A percentile compares a stretch with the other conserved stretches of the same genome.
Evolutionary conservation across 208 protist genomes (phyloP).

Genomic region (Leishmania aethiopica): DNA sequence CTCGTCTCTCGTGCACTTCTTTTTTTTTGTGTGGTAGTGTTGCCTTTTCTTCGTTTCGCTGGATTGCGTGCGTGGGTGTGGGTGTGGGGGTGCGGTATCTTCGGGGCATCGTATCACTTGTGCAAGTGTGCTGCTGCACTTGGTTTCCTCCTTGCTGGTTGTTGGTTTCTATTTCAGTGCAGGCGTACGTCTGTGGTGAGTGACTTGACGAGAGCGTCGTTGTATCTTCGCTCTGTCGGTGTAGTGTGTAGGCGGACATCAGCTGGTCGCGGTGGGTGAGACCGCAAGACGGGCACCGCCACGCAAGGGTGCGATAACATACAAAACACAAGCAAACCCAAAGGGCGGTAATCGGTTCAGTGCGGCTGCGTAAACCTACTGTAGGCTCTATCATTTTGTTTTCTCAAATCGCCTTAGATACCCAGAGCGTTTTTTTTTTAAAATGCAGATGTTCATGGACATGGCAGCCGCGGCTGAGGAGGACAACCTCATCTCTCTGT

Average conservation of each 20-base stretch:
- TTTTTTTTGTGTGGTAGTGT: not conserved
- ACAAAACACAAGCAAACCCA: not conserved
- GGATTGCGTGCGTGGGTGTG: not conserved
- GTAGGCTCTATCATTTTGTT: not conserved
- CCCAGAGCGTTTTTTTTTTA: not conserved
- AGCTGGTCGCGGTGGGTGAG: not conserved
- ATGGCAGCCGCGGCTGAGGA: slow-evolving; percentile 7
- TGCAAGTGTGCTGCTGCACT: not conserved
- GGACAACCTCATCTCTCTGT: slow-evolving; percentile 37
- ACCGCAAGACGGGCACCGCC: not conserved
- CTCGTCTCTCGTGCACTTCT: not conserved
- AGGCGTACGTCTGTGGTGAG: not conserved
- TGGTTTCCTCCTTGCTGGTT: not conserved
- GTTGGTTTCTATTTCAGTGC: not conserved
- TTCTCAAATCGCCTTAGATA: not conserved
- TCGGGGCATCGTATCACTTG: not conserved
- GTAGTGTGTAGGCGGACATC: not conserved
- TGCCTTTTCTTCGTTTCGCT: not conserved
- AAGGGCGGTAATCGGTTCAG: not conserved
- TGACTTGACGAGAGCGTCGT: too few relatives aligned
- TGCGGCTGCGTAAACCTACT: not conserved
- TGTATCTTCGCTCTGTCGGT: not conserved
- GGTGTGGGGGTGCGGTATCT: not conserved
- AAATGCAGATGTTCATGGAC: slow-evolving; percentile 22
- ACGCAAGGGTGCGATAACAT: not conserved